A percentile compares a stretch with the other conserved stretches of the same genome.
Evolutionary conservation across 2,329 filamentous ascomycete species (phyloP).

Genomic region (Leptographium lundbergii): DNA sequence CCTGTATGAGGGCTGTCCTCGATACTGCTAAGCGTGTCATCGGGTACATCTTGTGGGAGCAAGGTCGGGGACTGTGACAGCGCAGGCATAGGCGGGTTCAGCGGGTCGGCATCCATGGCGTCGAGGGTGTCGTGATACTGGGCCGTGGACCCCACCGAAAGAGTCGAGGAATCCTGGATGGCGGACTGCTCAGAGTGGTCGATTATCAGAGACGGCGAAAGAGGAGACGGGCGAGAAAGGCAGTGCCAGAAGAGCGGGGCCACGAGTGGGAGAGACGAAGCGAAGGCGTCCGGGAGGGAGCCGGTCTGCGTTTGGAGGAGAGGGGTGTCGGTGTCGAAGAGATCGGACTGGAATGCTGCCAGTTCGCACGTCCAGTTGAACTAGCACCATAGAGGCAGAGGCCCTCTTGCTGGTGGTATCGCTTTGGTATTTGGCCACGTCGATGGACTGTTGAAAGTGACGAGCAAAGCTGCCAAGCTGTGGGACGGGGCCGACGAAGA

Average conservation of each 20-base stretch:
- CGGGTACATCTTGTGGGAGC: conserved; percentile 24
- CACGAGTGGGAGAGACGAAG: neutral
- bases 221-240: neutral
- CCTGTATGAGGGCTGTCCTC: conserved; percentile 32
- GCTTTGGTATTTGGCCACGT: neutral
- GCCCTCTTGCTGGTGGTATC: neutral
- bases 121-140: conserved; percentile 39
- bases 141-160: conserved; percentile 35
- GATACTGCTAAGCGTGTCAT: conserved; percentile 37
- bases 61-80: conserved; percentile 6
- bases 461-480: neutral
- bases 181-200: neutral
- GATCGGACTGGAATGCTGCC: neutral
- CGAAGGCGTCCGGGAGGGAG: neutral
- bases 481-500: neutral
- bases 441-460: neutral
- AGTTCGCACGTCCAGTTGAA: neutral
- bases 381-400: neutral
- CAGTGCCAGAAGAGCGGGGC: neutral
- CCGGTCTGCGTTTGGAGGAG: neutral
- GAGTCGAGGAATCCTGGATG: conserved; percentile 38
- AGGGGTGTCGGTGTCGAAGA: neutral
- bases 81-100: conserved; percentile 18
- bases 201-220: neutral
- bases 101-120: conserved; percentile 35